Conservation (phyloP, 495 filamentous ascomycete genomes). For the Massariosphaeria phaeospora region DNA sequence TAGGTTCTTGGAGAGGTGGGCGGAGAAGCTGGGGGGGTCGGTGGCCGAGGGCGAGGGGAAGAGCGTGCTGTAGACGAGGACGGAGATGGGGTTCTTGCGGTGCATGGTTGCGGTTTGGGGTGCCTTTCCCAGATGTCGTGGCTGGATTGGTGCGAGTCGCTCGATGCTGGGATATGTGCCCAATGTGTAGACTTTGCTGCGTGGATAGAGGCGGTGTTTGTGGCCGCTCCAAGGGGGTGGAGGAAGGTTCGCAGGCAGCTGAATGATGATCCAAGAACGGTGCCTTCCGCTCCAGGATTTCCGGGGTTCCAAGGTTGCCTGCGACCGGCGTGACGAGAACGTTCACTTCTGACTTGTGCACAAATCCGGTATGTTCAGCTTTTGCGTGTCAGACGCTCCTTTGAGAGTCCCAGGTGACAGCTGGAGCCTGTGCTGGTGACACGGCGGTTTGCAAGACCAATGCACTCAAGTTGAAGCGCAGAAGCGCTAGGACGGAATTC, state of each 20-base stretch:
- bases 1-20: slow-evolving; percentile 60
- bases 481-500: not conserved
- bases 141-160: not conserved
- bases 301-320: no score
- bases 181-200: not conserved
- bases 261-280: not conserved
- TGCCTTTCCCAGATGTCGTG: not conserved
- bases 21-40: slow-evolving; percentile 55
- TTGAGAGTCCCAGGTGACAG: not conserved
- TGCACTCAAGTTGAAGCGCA: slow-evolving; percentile 3
- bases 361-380: not conserved
- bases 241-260: not conserved
- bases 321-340: not conserved
- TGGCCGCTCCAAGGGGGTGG: not conserved
- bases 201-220: not conserved
- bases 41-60: slow-evolving; percentile 53
- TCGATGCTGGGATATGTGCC: slow-evolving; percentile 1
- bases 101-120: slow-evolving; percentile 47
- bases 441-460: not conserved
- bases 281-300: not conserved
- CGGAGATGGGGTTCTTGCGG: slow-evolving; percentile 51
- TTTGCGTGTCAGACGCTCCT: slow-evolving; percentile 1
- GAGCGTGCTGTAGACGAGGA: slow-evolving; percentile 53
- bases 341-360: not conserved
- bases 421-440: not conserved